Base-by-base conservation (phyloP, 176 grass and related monocot species). In the Ananas comosus region DNA sequence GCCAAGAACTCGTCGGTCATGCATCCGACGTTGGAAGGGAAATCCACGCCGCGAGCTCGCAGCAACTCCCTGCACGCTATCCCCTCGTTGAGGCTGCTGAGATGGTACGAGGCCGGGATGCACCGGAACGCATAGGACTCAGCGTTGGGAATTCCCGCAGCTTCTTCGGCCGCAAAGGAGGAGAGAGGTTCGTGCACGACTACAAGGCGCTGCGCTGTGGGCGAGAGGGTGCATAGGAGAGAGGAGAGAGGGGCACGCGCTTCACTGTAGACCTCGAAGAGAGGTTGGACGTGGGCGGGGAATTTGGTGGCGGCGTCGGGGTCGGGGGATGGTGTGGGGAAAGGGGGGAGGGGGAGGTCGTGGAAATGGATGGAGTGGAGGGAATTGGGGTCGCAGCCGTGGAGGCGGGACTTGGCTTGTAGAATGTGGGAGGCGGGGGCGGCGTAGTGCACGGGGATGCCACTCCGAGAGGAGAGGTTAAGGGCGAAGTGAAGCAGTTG, bases 401-500 rank as follows among this genome's bases (percentile, higher is more conserved):
- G 72, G 25, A 83, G 9, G 24, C 90, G 74, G 25, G 69, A 70
- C 9, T 64, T 79, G 12, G 53, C 77, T 80, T 88, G 85, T 17
- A 68, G 72, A 61, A 86, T 58, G 76, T 88, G 90, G 66, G 70
- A 27, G 52, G 63, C 23, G 0, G 85, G 68, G 67, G 80, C 83
- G 51, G 86, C 90, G 73, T 86, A 92, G 82, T 92, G 85, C 64
- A 92, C 77, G 67, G 72, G 0, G 10, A 94, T 71, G 18, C 80
- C 80, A 14, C 80, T 78, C 1, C 76, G 65, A 66, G 68, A 71
- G 2, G 80, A 78, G 12, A 89, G 78, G 23, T 56, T 78, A 59
- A 86, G 74, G 6, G 91, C 84, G 2, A 94, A 65, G 69, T 89
- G 83, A 19, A 89, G 73, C 13, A 89, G 78, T 67, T 86, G 83